phyloP scores from a whole-genome alignment of 2,329 filamentous ascomycete species.

The Trichoderma semiorbis region DNA sequence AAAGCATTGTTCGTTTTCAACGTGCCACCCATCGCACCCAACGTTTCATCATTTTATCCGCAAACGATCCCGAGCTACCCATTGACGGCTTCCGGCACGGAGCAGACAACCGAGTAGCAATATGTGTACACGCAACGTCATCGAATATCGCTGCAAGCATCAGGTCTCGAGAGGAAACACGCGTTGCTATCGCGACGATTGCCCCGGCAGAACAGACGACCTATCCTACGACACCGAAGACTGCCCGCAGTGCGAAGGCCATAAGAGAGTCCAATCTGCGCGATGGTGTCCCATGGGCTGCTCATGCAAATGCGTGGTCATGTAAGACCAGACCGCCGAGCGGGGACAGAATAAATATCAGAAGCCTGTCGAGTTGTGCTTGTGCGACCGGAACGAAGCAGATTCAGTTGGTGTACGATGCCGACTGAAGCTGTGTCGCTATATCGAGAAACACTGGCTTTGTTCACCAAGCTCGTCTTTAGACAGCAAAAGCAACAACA shows the following conservation, averaged over 20 bases:
- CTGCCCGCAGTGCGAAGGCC: constrained; percentile 35
- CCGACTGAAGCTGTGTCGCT: neutral
- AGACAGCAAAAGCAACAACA: neutral
- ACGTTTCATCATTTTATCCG: neutral
- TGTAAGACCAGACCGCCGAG: constrained; percentile 19
- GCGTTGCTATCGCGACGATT: constrained; percentile 33
- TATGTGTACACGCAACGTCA: constrained; percentile 33
- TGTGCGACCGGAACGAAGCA: neutral
- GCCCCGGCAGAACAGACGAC: constrained; percentile 31
- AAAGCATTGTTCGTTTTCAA: neutral
- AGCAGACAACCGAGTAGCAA: constrained; percentile 20
- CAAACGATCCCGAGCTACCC: neutral
- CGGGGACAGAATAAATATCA: neutral
- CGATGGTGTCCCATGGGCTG: constrained; percentile 38
- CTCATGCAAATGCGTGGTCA: constrained; percentile 24
- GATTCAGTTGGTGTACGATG: neutral
- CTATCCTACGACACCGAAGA: constrained; percentile 30
- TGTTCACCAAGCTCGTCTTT: neutral
- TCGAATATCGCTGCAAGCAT: constrained; percentile 38
- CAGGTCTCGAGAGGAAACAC: constrained; percentile 35
- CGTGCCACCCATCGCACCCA: neutral
- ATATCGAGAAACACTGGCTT: neutral
- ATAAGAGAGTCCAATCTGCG: constrained; percentile 30
- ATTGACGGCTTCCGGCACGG: neutral
- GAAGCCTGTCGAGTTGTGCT: neutral